Evolutionary conservation across 169 alveolate species (phyloP).

Genomic region (Nephromyces sp.): DNA sequence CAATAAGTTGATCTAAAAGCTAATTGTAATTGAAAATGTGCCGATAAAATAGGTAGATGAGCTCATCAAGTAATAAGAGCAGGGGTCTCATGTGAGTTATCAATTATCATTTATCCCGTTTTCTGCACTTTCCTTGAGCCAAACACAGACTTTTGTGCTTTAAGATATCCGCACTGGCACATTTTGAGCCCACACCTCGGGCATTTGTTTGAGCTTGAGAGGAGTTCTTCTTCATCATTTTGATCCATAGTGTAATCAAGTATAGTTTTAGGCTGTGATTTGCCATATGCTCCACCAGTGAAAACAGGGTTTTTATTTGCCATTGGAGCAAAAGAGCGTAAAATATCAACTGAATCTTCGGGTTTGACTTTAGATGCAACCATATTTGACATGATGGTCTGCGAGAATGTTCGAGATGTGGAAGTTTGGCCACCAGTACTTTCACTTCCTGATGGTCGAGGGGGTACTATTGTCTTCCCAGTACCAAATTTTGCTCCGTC

Average conservation of each 20-base stretch:
- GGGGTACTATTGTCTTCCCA: constrained; percentile 22
- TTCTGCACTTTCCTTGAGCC: neutral
- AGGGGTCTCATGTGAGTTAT: too few species aligned
- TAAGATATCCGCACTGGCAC: constrained; percentile 14
- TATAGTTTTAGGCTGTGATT: constrained; percentile 31
- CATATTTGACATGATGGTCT: neutral
- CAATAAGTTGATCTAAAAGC: too few species aligned
- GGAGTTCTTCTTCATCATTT: constrained; percentile 14
- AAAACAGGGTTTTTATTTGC: constrained; percentile 4
- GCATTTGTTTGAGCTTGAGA: constrained; percentile 7
- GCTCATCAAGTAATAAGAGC: too few species aligned
- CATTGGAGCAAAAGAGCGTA: constrained; percentile 16
- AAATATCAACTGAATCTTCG: constrained; percentile 13
- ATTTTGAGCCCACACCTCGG: constrained; percentile 13
- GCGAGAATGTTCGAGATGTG: neutral
- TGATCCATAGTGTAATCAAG: constrained; percentile 8
- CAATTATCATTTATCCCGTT: too few species aligned
- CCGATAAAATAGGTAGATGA: too few species aligned
- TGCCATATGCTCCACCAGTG: constrained; percentile 20
- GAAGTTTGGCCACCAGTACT: constrained; percentile 5
- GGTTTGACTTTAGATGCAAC: neutral
- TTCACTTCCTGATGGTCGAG: constrained; percentile 9
- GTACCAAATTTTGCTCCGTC: neutral
- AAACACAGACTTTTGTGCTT: neutral
- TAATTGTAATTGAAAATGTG: too few species aligned